Conservation (phyloP, 306 rosid genomes). For the Vigna radiata region DNA sequence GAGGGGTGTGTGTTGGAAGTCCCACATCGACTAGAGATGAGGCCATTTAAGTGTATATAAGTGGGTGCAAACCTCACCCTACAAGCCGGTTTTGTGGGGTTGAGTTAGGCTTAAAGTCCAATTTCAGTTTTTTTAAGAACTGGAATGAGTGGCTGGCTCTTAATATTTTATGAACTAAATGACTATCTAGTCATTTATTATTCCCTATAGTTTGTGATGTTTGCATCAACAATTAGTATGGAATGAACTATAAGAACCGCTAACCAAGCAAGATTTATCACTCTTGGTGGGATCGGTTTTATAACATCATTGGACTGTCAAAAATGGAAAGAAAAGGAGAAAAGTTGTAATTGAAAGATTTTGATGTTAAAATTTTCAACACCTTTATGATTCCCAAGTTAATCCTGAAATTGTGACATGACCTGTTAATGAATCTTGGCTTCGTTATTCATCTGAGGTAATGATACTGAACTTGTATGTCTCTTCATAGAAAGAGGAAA, state of each 20-base stretch:
- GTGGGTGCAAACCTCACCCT: too few relatives aligned
- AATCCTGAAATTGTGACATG: background rate
- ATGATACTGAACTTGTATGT: too few relatives aligned
- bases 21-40: too few relatives aligned
- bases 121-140: background rate
- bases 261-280: too few relatives aligned
- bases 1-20: too few relatives aligned
- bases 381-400: background rate
- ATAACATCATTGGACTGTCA: background rate
- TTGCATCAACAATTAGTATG: background rate
- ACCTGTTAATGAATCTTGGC: background rate
- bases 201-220: constrained; percentile 6
- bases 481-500: background rate
- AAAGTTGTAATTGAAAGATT: background rate
- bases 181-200: background rate
- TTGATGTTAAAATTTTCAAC: background rate
- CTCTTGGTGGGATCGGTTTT: background rate
- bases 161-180: background rate
- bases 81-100: too few relatives aligned
- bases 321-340: background rate
- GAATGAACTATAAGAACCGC: too few relatives aligned
- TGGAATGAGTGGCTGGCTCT: background rate
- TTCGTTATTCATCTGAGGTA: too few relatives aligned
- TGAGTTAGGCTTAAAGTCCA: too few relatives aligned
- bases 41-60: too few relatives aligned